phyloP scores from a whole-genome alignment of 495 filamentous ascomycete species.

The Neurospora sp. region DNA sequence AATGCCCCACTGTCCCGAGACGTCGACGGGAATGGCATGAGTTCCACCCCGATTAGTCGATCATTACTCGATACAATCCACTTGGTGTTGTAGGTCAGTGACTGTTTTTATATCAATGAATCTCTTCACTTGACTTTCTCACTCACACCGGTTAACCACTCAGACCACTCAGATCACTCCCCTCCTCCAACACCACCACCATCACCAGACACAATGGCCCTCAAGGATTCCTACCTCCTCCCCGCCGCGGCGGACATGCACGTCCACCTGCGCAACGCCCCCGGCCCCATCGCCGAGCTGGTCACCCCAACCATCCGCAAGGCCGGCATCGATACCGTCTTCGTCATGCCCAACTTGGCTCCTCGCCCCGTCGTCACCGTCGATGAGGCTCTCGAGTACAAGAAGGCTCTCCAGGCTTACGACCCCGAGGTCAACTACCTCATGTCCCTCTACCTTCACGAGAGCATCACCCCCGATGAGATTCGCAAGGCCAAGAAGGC shows the following conservation, averaged over 20 bases:
- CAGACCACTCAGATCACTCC: neutral
- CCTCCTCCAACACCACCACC: too few relatives aligned
- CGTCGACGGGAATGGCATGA: neutral
- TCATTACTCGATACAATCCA: neutral
- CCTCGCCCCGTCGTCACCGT: conserved; percentile 66
- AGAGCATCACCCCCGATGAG: conserved; percentile 64
- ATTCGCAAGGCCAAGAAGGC: conserved; percentile 61
- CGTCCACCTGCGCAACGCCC: conserved; percentile 59
- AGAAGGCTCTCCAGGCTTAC: conserved; percentile 51
- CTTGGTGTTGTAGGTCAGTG: neutral
- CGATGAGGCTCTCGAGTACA: conserved; percentile 65
- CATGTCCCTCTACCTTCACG: conserved; percentile 75
- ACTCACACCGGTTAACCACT: neutral
- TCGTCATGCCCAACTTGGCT: conserved; percentile 53
- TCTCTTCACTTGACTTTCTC: neutral
- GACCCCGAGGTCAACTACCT: conserved; percentile 68
- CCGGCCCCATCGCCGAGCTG: conserved; percentile 66
- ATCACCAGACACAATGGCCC: conserved; percentile 24
- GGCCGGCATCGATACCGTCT: conserved; percentile 56
- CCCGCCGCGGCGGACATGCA: conserved; percentile 56
- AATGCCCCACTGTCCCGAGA: neutral
- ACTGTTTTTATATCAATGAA: neutral
- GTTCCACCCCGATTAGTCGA: neutral
- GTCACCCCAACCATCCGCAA: conserved; percentile 64
- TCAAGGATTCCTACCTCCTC: conserved; percentile 42